phyloP scores from a whole-genome alignment of 2,329 filamentous ascomycete species.

The Didymella arachidicola region DNA sequence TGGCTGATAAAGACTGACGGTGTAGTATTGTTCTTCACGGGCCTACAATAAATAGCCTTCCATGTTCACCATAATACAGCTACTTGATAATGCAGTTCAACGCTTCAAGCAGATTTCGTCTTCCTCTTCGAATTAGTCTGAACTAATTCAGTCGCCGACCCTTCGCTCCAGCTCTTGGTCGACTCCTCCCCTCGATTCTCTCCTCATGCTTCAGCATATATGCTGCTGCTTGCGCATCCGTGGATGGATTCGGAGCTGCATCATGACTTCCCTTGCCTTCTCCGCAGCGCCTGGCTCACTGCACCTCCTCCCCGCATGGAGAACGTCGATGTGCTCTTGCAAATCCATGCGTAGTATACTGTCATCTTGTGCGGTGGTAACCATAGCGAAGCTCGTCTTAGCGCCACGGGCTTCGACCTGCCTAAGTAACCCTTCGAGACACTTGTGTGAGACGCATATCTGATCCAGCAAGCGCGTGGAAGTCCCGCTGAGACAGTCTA shows the following conservation, averaged over 20 bases:
- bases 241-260: not conserved
- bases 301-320: too few species aligned
- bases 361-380: not conserved
- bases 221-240: not conserved
- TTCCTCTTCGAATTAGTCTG: not conserved
- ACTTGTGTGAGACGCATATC: not conserved
- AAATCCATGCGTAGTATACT: not conserved
- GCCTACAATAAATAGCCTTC: not conserved
- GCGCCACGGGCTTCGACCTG: not conserved
- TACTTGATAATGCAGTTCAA: not conserved
- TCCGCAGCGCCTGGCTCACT: not conserved
- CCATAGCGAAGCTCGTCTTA: not conserved
- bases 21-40: not conserved
- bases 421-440: not conserved
- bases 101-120: not conserved
- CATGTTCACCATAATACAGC: not conserved
- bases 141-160: not conserved
- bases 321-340: not conserved
- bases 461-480: not conserved
- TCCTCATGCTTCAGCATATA: too few species aligned
- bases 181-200: too few species aligned
- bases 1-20: not conserved
- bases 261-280: not conserved
- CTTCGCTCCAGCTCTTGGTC: not conserved
- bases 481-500: not conserved